A percentile compares a stretch with the other conserved stretches of the same genome.
These are phyloP conservation scores for Telopea speciosissima DNA, from an alignment of 177 flowering plant genomes.

Conservation along the genomic window DNA sequence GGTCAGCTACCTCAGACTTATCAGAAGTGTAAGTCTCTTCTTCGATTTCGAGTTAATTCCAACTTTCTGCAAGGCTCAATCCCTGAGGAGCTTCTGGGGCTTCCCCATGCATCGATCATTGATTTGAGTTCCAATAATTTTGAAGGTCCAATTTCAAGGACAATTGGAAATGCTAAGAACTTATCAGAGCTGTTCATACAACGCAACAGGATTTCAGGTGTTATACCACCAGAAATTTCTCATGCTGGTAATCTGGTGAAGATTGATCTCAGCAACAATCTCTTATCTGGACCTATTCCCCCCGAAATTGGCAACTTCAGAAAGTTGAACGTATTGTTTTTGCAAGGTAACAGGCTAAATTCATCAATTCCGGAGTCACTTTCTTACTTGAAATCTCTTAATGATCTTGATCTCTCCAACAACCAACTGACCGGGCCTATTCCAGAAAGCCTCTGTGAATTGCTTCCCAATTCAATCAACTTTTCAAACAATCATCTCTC, in stretches of 20 bases:
- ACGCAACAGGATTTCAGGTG: conserved; percentile 62
- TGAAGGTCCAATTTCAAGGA: conserved; percentile 42
- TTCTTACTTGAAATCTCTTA: conserved; percentile 55
- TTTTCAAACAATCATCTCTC: conserved; percentile 72
- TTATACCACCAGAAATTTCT: conserved; percentile 63
- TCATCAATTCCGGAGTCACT: conserved; percentile 70
- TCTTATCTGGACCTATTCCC: conserved; percentile 73
- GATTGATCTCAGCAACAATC: conserved; percentile 77
- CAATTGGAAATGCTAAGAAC: conserved; percentile 49
- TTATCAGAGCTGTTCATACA: conserved; percentile 71
- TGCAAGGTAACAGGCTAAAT: conserved; percentile 58
- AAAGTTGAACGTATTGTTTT: conserved; percentile 53
- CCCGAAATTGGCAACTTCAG: conserved; percentile 54
- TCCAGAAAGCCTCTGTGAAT: conserved; percentile 53
- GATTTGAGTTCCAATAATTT: conserved; percentile 60
- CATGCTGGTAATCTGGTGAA: conserved; percentile 62
- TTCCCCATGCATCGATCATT: conserved; percentile 69
- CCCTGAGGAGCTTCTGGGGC: conserved; percentile 56
- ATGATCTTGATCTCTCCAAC: conserved; percentile 78
- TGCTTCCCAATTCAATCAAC: conserved; percentile 77
- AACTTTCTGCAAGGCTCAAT: conserved; percentile 56
- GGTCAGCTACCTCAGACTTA: conserved; percentile 63
- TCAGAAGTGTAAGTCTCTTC: conserved; percentile 43
- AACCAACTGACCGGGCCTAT: conserved; percentile 65
- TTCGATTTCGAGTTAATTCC: conserved; percentile 70